Percentiles rank a stretch among this genome's conserved stretches.
Conservation (phyloP, 179 eudicot genomes). For the Vitellaria paradoxa region DNA sequence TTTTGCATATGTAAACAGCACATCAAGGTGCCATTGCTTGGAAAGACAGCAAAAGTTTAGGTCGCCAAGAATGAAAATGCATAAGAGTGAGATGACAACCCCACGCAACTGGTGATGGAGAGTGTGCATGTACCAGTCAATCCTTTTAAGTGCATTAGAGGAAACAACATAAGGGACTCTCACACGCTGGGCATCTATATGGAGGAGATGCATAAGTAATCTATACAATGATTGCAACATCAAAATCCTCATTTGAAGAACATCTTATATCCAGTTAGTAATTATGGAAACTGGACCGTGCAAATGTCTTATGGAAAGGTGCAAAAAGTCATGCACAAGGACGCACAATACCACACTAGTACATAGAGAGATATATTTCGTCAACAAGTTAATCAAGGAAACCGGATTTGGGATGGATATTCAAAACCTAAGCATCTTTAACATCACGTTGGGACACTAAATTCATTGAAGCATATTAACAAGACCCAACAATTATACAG, state of each 20-base stretch:
- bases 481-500: neutral
- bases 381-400: neutral
- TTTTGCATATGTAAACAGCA: no score
- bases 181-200: neutral
- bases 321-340: neutral
- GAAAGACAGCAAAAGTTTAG: neutral
- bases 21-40: neutral
- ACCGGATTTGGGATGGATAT: neutral
- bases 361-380: neutral
- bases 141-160: neutral
- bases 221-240: neutral
- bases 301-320: neutral
- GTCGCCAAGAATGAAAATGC: neutral
- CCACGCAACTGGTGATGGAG: neutral
- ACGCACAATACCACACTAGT: neutral
- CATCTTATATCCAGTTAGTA: neutral
- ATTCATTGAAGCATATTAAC: neutral
- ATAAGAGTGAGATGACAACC: neutral
- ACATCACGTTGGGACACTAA: neutral
- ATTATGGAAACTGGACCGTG: neutral
- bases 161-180: neutral
- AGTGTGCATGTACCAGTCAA: neutral
- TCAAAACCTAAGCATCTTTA: neutral
- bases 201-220: neutral
- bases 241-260: neutral